A percentile compares a stretch with the other conserved stretches of the same genome.
These are phyloP conservation scores for Fallopia convolvulus DNA, from an alignment of 148 eudicot genomes.

Conservation along the genomic window DNA sequence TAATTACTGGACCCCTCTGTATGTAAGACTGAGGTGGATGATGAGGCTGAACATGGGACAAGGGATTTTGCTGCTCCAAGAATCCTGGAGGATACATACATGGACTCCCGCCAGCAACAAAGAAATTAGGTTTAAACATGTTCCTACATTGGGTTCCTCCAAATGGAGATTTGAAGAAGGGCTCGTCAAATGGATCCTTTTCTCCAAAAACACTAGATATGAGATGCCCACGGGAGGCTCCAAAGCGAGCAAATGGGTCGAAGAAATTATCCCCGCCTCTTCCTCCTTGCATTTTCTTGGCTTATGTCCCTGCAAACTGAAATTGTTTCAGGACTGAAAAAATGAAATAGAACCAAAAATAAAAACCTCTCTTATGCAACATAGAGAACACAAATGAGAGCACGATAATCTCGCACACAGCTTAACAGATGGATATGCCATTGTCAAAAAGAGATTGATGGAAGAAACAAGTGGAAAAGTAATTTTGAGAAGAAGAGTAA, in stretches of 20 bases:
- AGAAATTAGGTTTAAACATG: constrained; percentile 26
- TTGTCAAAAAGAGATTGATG: no score
- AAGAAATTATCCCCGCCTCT: background rate
- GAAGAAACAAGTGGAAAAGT: background rate
- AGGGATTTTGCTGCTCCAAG: constrained; percentile 21
- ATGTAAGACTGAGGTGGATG: constrained; percentile 14
- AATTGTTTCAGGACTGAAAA: background rate
- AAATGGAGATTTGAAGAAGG: constrained; percentile 7
- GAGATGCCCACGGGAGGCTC: constrained; percentile 34
- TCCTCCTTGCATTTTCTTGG: constrained; percentile 13
- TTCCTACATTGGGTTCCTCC: constrained; percentile 28
- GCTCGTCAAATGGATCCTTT: constrained; percentile 44
- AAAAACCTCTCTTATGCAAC: background rate
- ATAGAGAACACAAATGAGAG: background rate
- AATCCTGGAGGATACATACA: constrained; percentile 25
- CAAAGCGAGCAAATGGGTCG: constrained; percentile 26
- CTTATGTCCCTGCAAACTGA: constrained; percentile 5
- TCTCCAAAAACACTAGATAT: constrained; percentile 43
- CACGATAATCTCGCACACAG: background rate
- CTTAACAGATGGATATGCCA: background rate
- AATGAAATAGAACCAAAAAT: background rate
- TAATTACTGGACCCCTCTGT: constrained; percentile 49
- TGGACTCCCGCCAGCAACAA: constrained; percentile 22
- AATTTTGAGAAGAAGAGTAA: background rate
- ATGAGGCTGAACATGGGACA: background rate